A percentile compares a stretch with the other conserved stretches of the same genome.
phyloP scores from a whole-genome alignment of 2,329 filamentous ascomycete genomes.

The Mollisia scopiformis region DNA sequence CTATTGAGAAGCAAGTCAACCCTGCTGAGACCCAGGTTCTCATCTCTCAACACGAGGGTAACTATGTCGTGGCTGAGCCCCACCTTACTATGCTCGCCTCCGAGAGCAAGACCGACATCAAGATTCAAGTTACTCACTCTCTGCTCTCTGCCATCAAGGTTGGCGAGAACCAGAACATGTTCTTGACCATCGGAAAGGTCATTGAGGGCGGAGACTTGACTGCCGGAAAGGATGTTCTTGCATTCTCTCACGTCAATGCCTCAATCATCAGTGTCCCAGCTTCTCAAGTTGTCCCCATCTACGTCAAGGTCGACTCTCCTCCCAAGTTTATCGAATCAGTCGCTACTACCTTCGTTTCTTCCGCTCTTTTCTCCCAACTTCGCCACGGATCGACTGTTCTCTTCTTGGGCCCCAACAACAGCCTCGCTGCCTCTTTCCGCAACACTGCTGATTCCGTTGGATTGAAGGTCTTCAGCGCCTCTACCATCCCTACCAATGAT shows the following conservation, averaged over 20 bases:
- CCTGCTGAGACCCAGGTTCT: conserved; percentile 9
- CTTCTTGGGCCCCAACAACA: conserved; percentile 14
- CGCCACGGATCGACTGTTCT: conserved; percentile 14
- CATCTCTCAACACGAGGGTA: conserved; percentile 4
- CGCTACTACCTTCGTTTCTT: conserved; percentile 14
- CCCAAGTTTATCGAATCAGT: conserved; percentile 17
- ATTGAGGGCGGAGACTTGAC: conserved; percentile 8
- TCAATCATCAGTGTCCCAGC: conserved; percentile 11
- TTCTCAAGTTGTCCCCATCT: conserved; percentile 14
- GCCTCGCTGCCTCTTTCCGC: conserved; percentile 8
- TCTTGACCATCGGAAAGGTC: conserved; percentile 14
- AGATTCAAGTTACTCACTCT: conserved; percentile 15
- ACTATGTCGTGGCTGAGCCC: conserved; percentile 8
- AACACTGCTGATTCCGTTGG: conserved; percentile 10
- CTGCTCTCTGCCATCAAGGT: conserved; percentile 10
- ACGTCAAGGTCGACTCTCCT: conserved; percentile 17
- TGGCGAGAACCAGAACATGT: conserved; percentile 13
- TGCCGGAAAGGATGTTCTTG: conserved; percentile 13
- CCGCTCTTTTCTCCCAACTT: conserved; percentile 12
- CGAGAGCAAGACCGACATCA: conserved; percentile 4
- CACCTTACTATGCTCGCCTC: conserved; percentile 8
- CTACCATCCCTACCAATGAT: conserved; percentile 5
- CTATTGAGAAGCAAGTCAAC: conserved; percentile 13
- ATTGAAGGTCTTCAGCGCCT: conserved; percentile 12
- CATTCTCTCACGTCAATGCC: conserved; percentile 11